Base-by-base conservation (phyloP, 345 rosid genomes). In the Citrus medica region DNA sequence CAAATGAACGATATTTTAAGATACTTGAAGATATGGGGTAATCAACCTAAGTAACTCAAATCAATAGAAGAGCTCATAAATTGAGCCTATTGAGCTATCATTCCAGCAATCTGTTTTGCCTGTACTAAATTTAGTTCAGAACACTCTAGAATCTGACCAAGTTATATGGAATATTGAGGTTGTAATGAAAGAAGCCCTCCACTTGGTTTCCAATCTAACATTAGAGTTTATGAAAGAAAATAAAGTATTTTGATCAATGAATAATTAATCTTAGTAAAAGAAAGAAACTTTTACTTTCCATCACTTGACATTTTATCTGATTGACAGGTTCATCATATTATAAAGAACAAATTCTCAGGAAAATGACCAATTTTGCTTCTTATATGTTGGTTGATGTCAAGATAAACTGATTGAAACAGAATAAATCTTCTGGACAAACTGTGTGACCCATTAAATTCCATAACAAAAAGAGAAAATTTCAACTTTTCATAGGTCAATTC, bases 291-390 rank as follows among this genome's bases (percentile, higher is more conserved):
- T 32, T 28, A 8, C 38, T 32, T 55, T 27, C 37, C 27, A 32
- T 70, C 14, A 40, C 5, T 69, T 38, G 38, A 9, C 25, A 40
- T 21, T 27, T 75, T 48, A 65, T 14, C n/a, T 12, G 55, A 51
- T 32, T n/a, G 56, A 62, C 53, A 28, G 24, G 56, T 60, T 46
- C 62, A 51, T 13, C 70, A 21, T 8, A 66, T 22, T 46, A 32
- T 14, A 65, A 62, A 75, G 71, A 51, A 30, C 25, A 24, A 55
- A 35, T 76, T 13, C 46, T 35, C 17, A 67, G 59, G 64, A 67
- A 53, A 53, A 58, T 67, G 73, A 17, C 55, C 63, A 24, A 55
- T 76, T 76, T 63, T 33, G 67, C 37, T 16, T 28, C 79, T 46
- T 8, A 27, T 40, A 27, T 48, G 48, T 62, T 75, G 28, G 40